Evolutionary conservation across 768 basidiomycete species (phyloP), one percentile per base, ranked within the genome.

Genomic region (Rhizopogon vulgaris): DNA sequence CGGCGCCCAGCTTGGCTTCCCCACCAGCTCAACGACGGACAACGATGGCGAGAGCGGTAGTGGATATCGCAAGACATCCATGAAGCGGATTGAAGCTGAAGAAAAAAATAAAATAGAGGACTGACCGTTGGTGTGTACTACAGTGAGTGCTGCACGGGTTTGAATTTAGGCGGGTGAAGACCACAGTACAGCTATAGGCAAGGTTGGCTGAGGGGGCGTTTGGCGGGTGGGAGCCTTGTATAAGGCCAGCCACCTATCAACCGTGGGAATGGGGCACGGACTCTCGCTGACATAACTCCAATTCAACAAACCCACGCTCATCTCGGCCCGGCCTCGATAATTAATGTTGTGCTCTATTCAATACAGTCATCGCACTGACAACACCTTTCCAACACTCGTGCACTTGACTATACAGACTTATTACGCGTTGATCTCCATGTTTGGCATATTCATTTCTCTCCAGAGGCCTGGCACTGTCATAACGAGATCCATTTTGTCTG

Each of bases 181-280:
- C 66, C 60, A 59, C 65, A 61, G 58, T 66, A 63, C 63, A 63
- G 65, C 66, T 69, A 67, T 69, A 69, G 67, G 67, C 63, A 67
- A 67, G 60, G 66, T 68, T 62, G 64, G 61, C 64, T 63, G 66
- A 55, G 59, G 65, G 53, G 50, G 63, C 47, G 66, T 68, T 69
- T 68, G 62, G 66, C 60, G 66, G 66, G 66, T 68, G 66, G 66
- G 68, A 68, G 64, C 58, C 65, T 61, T 57, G 68, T 67, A 67
- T 67, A 67, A 67, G 66, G 67, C 56, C 52, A 50, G 46, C 49
- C 56, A 65, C 55, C 60, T 64, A 62, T 51, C 49, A 68, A 66
- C 63, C 64, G 66, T 68, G 66, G 2, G 68, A 68, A 64, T 51
- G 49, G 63, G 52, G 66, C 66, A 68, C 66, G 66, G 68, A 68